These are phyloP conservation scores for Annulohypoxylon nitens DNA, from an alignment of 495 filamentous ascomycete species.

Conservation along the genomic window DNA sequence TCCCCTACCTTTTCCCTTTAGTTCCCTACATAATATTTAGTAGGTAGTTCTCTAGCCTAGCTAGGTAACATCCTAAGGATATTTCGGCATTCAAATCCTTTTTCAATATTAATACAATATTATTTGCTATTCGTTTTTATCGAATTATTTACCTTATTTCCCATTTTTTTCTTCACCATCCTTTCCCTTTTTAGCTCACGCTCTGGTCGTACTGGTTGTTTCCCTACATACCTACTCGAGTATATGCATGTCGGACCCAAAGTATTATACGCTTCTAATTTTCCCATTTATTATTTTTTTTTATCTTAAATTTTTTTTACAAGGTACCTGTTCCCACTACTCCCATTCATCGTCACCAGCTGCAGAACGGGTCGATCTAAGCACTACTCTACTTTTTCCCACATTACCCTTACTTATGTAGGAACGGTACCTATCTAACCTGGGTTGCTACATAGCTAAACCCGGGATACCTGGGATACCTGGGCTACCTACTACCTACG, in stretches of 20 bases:
- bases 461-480: slow-evolving; percentile 22
- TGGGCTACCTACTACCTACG: slow-evolving; percentile 10
- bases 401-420: slow-evolving; percentile 43
- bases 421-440: slow-evolving; percentile 34
- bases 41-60: slow-evolving; percentile 15
- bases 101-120: slow-evolving; percentile 35
- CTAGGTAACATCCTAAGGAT: slow-evolving; percentile 40
- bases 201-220: slow-evolving; percentile 14
- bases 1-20: not conserved
- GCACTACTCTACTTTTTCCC: slow-evolving; percentile 38
- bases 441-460: slow-evolving; percentile 26
- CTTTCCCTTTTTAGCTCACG: slow-evolving; percentile 30
- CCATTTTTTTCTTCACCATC: not conserved
- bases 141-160: slow-evolving; percentile 26
- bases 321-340: slow-evolving; percentile 43
- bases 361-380: slow-evolving; percentile 50
- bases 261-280: slow-evolving; percentile 22
- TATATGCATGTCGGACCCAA: slow-evolving; percentile 41
- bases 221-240: slow-evolving; percentile 16
- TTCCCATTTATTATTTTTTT: not conserved
- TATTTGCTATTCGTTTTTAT: slow-evolving; percentile 30
- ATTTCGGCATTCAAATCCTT: slow-evolving; percentile 37
- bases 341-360: slow-evolving; percentile 43
- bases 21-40: no score
- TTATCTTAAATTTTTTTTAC: slow-evolving; percentile 17